Conservation (phyloP, 1,139 yeast species). For the Geotrichum restrictum region DNA sequence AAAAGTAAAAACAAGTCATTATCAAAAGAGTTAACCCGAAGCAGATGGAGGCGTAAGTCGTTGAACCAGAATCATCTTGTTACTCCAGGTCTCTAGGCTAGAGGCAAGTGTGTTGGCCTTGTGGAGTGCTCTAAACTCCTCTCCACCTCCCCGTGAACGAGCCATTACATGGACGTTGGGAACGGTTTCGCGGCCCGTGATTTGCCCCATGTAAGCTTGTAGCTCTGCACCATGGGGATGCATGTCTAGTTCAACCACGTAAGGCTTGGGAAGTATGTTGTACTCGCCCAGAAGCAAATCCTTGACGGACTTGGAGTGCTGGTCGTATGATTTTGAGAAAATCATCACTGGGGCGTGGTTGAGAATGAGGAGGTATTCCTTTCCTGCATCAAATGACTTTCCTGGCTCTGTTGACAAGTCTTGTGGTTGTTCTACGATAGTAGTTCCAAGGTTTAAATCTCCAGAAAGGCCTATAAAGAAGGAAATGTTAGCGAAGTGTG, state of each 20-base stretch:
- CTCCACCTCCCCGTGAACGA: slow-evolving; percentile 86
- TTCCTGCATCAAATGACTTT: slow-evolving; percentile 53
- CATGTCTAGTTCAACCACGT: slow-evolving; percentile 75
- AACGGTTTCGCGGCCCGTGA: slow-evolving; percentile 88
- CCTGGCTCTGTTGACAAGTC: slow-evolving; percentile 36
- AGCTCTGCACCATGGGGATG: slow-evolving; percentile 67
- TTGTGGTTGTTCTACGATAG: slow-evolving; percentile 2
- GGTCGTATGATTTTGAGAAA: slow-evolving; percentile 45
- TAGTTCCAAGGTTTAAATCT: neutral
- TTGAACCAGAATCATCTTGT: slow-evolving; percentile 50
- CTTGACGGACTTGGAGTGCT: slow-evolving; percentile 64
- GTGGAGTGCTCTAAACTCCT: slow-evolving; percentile 68
- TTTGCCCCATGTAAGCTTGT: slow-evolving; percentile 68
- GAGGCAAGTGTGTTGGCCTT: slow-evolving; percentile 50
- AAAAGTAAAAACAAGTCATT: too few relatives aligned
- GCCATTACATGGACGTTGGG: slow-evolving; percentile 88
- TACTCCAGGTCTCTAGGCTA: slow-evolving; percentile 61
- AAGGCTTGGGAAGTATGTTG: slow-evolving; percentile 65
- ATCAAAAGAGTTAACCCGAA: too few relatives aligned
- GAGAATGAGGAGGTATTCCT: slow-evolving; percentile 57
- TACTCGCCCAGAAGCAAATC: slow-evolving; percentile 59
- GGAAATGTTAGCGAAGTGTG: neutral
- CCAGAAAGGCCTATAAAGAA: neutral
- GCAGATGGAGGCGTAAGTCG: slow-evolving; percentile 49
- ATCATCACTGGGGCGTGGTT: slow-evolving; percentile 54